Conservation (phyloP, 2,329 filamentous ascomycete species). For the Boeremia exigua region DNA sequence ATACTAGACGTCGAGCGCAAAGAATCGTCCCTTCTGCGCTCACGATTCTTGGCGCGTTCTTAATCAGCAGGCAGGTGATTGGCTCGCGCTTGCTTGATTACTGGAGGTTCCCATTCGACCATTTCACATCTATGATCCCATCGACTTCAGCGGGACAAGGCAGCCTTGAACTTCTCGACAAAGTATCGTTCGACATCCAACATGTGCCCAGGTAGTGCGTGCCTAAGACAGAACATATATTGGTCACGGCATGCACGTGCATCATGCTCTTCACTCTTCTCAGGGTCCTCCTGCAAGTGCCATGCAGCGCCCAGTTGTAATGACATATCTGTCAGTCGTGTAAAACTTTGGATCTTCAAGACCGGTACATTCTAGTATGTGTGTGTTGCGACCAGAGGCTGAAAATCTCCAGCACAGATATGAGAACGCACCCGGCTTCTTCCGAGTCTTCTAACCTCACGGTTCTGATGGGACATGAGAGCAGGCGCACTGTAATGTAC, state of each 20-base stretch:
- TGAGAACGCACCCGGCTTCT: background rate
- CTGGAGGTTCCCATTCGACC: too few relatives aligned
- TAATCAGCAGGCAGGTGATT: conserved; percentile 10
- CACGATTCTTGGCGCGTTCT: conserved; percentile 1
- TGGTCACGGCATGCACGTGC: background rate
- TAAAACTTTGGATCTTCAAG: too few relatives aligned
- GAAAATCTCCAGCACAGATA: background rate
- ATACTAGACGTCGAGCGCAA: conserved; percentile 26
- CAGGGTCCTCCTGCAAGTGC: background rate
- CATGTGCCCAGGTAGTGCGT: background rate
- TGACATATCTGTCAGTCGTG: background rate
- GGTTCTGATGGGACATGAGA: background rate
- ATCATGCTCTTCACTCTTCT: background rate
- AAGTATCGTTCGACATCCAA: background rate
- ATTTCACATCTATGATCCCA: conserved; percentile 3
- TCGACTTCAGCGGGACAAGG: conserved; percentile 9
- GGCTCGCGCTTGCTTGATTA: background rate
- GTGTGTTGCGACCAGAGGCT: too few relatives aligned
- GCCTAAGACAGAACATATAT: background rate
- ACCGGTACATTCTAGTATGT: too few relatives aligned
- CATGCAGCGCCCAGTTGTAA: background rate
- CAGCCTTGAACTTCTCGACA: background rate
- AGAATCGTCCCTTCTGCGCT: conserved; percentile 1
- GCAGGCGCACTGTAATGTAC: background rate
- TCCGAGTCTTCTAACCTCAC: background rate